Base-by-base conservation (phyloP, 148 eudicot species). In the Diospyros kaki region DNA sequence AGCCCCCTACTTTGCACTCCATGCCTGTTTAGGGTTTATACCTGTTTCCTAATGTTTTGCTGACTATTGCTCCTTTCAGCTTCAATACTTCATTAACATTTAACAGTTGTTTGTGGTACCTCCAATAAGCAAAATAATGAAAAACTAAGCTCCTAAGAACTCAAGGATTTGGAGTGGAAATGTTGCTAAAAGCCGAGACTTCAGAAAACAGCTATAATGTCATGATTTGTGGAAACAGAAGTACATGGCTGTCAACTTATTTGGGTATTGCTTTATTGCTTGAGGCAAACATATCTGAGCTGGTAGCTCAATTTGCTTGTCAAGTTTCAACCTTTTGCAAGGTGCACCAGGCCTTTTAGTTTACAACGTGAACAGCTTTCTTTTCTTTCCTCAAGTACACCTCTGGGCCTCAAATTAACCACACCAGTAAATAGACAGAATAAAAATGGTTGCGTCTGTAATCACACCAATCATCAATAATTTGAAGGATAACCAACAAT, bases 361-460 rank as follows among this genome's bases (percentile, higher is more conserved):
- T 56, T 14, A 56, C 60, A 15, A 56, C 6, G 13, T 56, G 41
- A 17, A 17, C 10, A 43, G 11, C 51, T 72, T 58, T 44, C 17
- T 11, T 72, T 8, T 52, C n/a, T 11, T 39, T 9, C 17, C 3
- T 17, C 18, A 58, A 28, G 28, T 42, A 56, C 5, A 7, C 40
- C 40, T 58, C 48, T 4, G 3, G n/a, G 9, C 15, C 41, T 40
- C 74, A 43, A 58, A 17, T 69, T 53, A 18, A 66, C 38, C 42
- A 75, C 52, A 66, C 77, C 52, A 71, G 50, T 2, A 2, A 46
- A 46, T 46, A 66, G 13, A 66, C 4, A 66, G 13, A 67, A 46
- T 44, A 53, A 11, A 53, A 7, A 14, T 53, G 12, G 56, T 53
- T 44, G 69, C 5, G 8, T 66, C 6, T 11, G 7, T 1, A 9